Evolutionary conservation across 2,329 filamentous ascomycete genomes (phyloP).

Genomic region (Myriosclerotinia scirpicola): DNA sequence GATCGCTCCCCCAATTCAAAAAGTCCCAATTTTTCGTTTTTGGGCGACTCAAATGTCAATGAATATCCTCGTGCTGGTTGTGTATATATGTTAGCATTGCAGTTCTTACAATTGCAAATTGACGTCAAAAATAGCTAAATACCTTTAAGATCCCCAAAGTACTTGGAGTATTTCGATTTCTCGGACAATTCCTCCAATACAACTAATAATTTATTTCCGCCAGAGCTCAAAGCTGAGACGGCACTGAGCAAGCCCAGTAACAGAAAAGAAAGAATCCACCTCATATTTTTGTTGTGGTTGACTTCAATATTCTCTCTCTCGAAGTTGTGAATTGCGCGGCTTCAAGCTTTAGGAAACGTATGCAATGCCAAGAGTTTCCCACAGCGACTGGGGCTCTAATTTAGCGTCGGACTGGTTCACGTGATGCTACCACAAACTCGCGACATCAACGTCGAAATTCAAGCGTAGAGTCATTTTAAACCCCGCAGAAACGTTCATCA

Average conservation of each 20-base stretch:
- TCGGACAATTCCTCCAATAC: conserved; percentile 81
- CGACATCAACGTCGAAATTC: conserved; percentile 27
- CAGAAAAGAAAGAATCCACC: conserved; percentile 70
- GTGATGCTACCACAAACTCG: conserved; percentile 27
- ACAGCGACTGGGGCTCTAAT: conserved; percentile 22
- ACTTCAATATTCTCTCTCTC: conserved; percentile 26
- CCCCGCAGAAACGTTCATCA: conserved; percentile 8
- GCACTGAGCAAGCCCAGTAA: conserved; percentile 65
- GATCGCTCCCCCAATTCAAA: conserved; percentile 84
- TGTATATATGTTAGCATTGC: conserved; percentile 23
- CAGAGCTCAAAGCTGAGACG: conserved; percentile 74
- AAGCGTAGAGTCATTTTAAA: conserved; percentile 10
- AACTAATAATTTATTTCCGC: conserved; percentile 78
- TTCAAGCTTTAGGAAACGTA: conserved; percentile 42
- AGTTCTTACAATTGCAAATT: conserved; percentile 8
- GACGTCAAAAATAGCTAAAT: conserved; percentile 39
- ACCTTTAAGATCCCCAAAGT: conserved; percentile 73
- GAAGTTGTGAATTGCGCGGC: conserved; percentile 29
- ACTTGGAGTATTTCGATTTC: conserved; percentile 79
- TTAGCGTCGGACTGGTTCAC: conserved; percentile 26
- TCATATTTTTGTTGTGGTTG: conserved; percentile 54
- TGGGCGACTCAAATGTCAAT: conserved; percentile 78
- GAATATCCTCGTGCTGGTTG: conserved; percentile 75
- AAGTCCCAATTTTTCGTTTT: conserved; percentile 72
- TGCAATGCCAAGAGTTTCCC: conserved; percentile 39